phyloP scores from a whole-genome alignment of 257 asterid species.

The Handroanthus guayacan region DNA sequence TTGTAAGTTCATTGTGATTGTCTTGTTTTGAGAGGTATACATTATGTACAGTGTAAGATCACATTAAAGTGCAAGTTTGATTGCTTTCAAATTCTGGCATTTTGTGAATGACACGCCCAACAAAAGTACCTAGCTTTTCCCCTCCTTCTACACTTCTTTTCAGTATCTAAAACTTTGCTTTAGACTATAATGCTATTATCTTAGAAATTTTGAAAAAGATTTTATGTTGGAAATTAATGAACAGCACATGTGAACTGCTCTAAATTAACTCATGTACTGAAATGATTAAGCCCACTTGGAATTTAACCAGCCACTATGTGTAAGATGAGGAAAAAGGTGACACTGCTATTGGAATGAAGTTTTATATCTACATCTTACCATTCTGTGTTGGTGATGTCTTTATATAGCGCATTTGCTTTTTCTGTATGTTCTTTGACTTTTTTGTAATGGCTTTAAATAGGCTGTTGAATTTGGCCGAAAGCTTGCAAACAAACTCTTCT shows the following conservation, averaged over 20 bases:
- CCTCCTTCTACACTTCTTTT: too few relatives aligned
- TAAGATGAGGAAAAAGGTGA: not conserved
- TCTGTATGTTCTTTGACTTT: conserved; percentile 20
- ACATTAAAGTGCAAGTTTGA: too few relatives aligned
- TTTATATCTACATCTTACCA: conserved; percentile 10
- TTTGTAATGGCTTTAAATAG: conserved; percentile 47
- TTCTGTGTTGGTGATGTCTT: conserved; percentile 8
- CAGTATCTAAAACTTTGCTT: too few relatives aligned
- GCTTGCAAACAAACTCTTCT: conserved; percentile 75
- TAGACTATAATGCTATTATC: too few relatives aligned
- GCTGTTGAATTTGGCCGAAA: conserved; percentile 91
- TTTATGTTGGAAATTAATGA: too few relatives aligned
- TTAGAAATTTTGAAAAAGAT: too few relatives aligned
- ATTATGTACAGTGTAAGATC: too few relatives aligned
- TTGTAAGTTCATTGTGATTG: too few relatives aligned
- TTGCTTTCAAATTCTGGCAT: too few relatives aligned
- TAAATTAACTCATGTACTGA: not conserved
- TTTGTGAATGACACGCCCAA: too few relatives aligned
- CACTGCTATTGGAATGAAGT: not conserved
- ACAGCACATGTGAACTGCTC: conserved; percentile 3
- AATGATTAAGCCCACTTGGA: conserved; percentile 16
- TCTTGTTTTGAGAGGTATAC: too few relatives aligned
- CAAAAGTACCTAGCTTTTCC: too few relatives aligned
- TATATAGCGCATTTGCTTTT: not conserved
- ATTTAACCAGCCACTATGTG: not conserved